Evolutionary conservation across 2,329 filamentous ascomycete species (phyloP), one percentile per base, ranked within the genome.

Genomic region (Fusarium sp.): DNA sequence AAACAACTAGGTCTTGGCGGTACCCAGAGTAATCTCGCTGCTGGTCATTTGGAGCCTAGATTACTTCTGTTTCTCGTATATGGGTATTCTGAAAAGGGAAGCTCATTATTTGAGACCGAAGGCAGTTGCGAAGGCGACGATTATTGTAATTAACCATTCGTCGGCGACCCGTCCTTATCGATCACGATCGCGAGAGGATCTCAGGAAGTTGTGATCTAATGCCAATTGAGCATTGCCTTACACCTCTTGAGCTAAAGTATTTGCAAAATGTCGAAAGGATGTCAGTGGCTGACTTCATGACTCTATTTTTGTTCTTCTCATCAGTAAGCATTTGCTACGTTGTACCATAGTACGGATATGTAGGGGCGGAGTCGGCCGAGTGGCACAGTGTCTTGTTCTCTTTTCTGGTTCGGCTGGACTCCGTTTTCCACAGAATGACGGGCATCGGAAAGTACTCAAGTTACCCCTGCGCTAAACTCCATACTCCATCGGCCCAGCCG

Each of bases 401-500:
- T 59, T n/a, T 37, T 50, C 34, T 46, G 27, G 49, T 55, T 56
- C 42, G 64, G 55, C 18, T 59, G 68, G 64, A 40, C 53, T 68
- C 59, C 68, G 40, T 40, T 60, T 55, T 40, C 46, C 25, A 55
- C 42, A 67, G 53, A 65, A 58, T 68, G 68, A 66, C 59, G 55
- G 55, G 55, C 64, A 65, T 61, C 23, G 30, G 41, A 64, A 55
- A 50, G 47, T 53, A 54, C 45, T 66, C 42, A 47, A 37, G 21
- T 47, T 37, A 48, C 71, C 71, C 72, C 72, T 74, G 71, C 66
- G 69, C 65, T 53, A 65, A 59, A 56, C 70, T 60, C 60, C 43
- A 63, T 55, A 48, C 70, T 49, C 56, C 55, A 72, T 68, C 68
- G 68, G 68, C 46, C 66, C 51, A 73, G 40, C 59, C 55, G 63